Percentiles rank a stretch among this genome's conserved stretches.
These are phyloP conservation scores for Colletotrichum chlorophyti DNA, from an alignment of 2,329 filamentous ascomycete genomes.

Conservation along the genomic window DNA sequence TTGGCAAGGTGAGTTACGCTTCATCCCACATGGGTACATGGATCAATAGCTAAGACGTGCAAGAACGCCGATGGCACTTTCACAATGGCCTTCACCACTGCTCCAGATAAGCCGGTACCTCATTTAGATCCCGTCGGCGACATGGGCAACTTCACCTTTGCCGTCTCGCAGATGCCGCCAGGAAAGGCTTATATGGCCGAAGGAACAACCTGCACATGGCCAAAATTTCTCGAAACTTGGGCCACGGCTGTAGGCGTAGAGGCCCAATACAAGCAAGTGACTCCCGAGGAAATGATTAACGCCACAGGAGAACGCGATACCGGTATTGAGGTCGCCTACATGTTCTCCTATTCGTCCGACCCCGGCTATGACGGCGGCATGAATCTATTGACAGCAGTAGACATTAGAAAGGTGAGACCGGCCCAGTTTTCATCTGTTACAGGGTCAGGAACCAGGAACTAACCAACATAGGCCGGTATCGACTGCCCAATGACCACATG, in stretches of 20 bases:
- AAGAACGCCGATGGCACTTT: slow-evolving; percentile 45
- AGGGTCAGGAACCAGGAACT: background rate
- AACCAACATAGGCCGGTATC: slow-evolving; percentile 33
- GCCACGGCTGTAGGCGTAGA: slow-evolving; percentile 41
- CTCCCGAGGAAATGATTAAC: slow-evolving; percentile 47
- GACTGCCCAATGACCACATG: slow-evolving; percentile 50
- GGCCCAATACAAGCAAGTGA: slow-evolving; percentile 46
- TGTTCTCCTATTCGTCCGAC: slow-evolving; percentile 54
- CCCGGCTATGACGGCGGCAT: slow-evolving; percentile 57
- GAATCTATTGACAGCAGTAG: slow-evolving; percentile 48
- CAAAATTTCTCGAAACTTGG: slow-evolving; percentile 53
- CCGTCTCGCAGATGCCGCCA: slow-evolving; percentile 55
- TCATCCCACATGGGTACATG: slow-evolving; percentile 24
- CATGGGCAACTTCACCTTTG: slow-evolving; percentile 54
- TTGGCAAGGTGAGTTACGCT: slow-evolving; percentile 47
- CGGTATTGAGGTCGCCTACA: slow-evolving; percentile 51
- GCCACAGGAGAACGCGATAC: slow-evolving; percentile 45
- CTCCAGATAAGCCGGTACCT: slow-evolving; percentile 44
- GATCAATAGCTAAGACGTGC: slow-evolving; percentile 26
- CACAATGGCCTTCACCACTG: slow-evolving; percentile 55
- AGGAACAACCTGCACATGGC: slow-evolving; percentile 52
- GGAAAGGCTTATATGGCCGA: slow-evolving; percentile 57
- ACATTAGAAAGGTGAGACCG: slow-evolving; percentile 49
- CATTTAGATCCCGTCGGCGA: slow-evolving; percentile 55
- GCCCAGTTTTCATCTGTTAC: too few species aligned